Base-by-base conservation (phyloP, 257 asterid species). In the Prunella vulgaris region DNA sequence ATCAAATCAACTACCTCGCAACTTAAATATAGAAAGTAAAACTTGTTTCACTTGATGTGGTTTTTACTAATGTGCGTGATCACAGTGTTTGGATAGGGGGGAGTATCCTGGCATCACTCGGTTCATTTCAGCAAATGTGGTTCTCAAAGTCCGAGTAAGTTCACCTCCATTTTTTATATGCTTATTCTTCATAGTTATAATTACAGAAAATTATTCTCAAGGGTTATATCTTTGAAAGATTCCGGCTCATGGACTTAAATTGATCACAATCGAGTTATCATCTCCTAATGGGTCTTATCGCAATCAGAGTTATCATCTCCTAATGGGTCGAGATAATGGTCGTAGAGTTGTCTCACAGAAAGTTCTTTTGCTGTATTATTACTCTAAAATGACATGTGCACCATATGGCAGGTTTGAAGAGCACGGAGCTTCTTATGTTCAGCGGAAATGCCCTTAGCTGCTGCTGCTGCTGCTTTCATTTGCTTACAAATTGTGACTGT, bases 61-160 rank as follows among this genome's bases (percentile, higher is more conserved):
- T 27, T 62, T n/a, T n/a, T 56, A 70, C 71, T 78, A 72, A 70
- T 46, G 27, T 24, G 14, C 69, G 40, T 24, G 15, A 58, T 37
- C 37, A 74, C 96, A 93, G 99, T 72, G 98, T 94, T 35, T 94
- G 97, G 97, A 94, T 91, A 28, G 99, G 98, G 14, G 99, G 99
- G 56, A 94, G 99, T 75, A 91, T 94, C 83, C 72, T 94, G 88
- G 99, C 98, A 60, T 94, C 99, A 53, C 96, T 94, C 44, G 99
- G 98, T 74, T 91, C 99, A 67, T 91, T 91, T 72, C 99, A 94
- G 86, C 99, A 94, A 76, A 89, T 94, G 97, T 94, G 99, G 99
- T 94, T 94, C 84, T 94, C 99, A 21, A 94, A 94, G 75, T 82
- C 98, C 0, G 99, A 91, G 98, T 94, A 84, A 85, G 99, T 79